Evolutionary conservation across 805 yeast genomes (phyloP), one percentile per base, ranked within the genome.

Genomic region (Pichia phayaonensis): DNA sequence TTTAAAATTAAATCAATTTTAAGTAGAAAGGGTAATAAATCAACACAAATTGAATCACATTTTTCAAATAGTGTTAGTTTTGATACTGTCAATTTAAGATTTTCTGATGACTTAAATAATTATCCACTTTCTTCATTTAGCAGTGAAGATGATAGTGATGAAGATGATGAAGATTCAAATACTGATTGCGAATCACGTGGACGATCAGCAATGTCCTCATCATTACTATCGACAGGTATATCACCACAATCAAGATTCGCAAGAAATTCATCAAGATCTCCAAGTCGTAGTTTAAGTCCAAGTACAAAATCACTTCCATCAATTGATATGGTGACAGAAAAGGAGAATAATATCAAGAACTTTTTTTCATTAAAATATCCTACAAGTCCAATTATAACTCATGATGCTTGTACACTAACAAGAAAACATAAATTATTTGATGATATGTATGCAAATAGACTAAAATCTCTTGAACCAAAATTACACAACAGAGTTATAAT

Each of bases 401-500:
- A 68, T 50, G 73, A 69, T 54, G 65, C 73, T 4, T 66, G 70
- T 57, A 73, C 80, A 3, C 65, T 69, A 45, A 71, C 80, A 10
- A 73, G 72, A 49, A 64, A 69, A 45, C 84, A 80, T 62, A 58
- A 62, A 44, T 65, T 72, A 31, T 80, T 69, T 57, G 82, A 79
- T 51, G 64, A 64, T 27, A 61, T 80, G 47, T 79, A 77, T 52
- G 57, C 67, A 16, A 69, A 70, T 2, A 64, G 70, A 42, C 38
- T 74, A 27, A 56, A 61, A 34, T 60, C 64, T 20, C 34, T 44
- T 8, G 56, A 55, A 16, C 71, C 74, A 0, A 59, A 59, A 43
- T 63, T 80, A 43, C 80, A 81, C 0, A 69, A 71, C 39, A 70
- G 90, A 58, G 74, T 75, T 1, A 70, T 85, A 6, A 60, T 86